Conservation (phyloP, 169 alveolate species). For the Perkinsus olseni region DNA sequence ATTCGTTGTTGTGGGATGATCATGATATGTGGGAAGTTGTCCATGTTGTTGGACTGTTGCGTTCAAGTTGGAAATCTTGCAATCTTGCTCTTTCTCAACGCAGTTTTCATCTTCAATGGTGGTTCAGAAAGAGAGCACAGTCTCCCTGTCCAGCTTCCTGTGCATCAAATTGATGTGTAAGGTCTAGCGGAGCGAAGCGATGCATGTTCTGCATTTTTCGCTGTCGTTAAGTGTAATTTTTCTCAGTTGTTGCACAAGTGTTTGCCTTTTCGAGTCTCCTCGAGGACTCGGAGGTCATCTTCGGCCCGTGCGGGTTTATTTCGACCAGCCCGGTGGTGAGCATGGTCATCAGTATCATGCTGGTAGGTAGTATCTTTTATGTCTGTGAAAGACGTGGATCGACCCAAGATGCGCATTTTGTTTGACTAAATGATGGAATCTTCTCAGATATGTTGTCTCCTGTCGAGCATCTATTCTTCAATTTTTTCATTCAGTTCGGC, state of each 20-base stretch:
- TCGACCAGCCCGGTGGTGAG: neutral
- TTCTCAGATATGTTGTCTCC: neutral
- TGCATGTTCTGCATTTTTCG: neutral
- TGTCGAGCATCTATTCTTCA: neutral
- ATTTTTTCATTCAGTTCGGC: neutral
- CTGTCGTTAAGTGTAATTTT: too few relatives aligned
- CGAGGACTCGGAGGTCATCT: neutral
- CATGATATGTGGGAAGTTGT: neutral
- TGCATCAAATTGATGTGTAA: too few relatives aligned
- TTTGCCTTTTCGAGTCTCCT: neutral
- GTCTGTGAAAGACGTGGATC: neutral
- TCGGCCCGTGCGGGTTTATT: neutral
- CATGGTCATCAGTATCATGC: neutral
- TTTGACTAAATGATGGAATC: neutral
- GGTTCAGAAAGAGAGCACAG: too few relatives aligned
- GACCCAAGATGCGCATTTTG: neutral
- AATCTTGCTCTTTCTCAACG: neutral
- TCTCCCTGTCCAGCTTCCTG: too few relatives aligned
- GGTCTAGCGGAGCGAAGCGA: neutral
- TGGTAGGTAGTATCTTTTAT: neutral
- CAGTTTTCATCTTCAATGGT: too few relatives aligned
- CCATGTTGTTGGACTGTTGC: neutral
- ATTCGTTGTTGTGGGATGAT: neutral
- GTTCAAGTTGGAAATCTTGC: neutral
- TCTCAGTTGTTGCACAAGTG: neutral